A percentile compares a stretch with the other conserved stretches of the same genome.
These are phyloP conservation scores for Colletotrichum sp. DNA, from an alignment of 2,329 filamentous ascomycete species.

Conservation along the genomic window DNA sequence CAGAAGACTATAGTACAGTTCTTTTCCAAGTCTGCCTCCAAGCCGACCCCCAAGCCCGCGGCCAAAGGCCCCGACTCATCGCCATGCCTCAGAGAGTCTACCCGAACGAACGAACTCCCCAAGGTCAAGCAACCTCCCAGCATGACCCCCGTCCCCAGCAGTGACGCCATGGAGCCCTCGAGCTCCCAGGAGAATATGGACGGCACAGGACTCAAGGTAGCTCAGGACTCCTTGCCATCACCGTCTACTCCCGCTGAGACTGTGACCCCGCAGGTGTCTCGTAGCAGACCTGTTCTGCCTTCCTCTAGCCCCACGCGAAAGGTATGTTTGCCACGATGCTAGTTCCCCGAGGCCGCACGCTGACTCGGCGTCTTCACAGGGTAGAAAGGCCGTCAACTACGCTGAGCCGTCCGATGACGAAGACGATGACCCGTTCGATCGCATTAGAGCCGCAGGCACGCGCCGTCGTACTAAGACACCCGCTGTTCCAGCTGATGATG, in stretches of 20 bases:
- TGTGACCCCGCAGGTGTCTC: slow-evolving; percentile 43
- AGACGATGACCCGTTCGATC: slow-evolving; percentile 73
- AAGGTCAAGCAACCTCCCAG: slow-evolving; percentile 44
- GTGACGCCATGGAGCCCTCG: slow-evolving; percentile 71
- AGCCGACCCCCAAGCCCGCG: slow-evolving; percentile 35
- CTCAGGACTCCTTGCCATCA: slow-evolving; percentile 54
- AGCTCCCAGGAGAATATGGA: slow-evolving; percentile 72
- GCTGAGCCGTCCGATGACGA: slow-evolving; percentile 85
- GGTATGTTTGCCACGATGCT: slow-evolving; percentile 48
- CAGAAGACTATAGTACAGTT: slow-evolving; percentile 50
- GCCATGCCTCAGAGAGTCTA: slow-evolving; percentile 45
- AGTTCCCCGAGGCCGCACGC: not conserved
- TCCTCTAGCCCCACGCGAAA: slow-evolving; percentile 79
- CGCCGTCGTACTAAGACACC: slow-evolving; percentile 54
- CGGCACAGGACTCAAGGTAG: slow-evolving; percentile 51
- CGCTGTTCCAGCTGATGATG: slow-evolving; percentile 65
- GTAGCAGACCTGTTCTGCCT: slow-evolving; percentile 44
- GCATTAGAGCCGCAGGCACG: slow-evolving; percentile 41
- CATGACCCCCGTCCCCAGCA: slow-evolving; percentile 80
- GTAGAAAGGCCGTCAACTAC: slow-evolving; percentile 73
- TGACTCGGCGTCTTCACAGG: slow-evolving; percentile 33
- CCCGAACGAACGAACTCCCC: slow-evolving; percentile 48
- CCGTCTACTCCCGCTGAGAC: slow-evolving; percentile 47
- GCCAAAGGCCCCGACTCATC: slow-evolving; percentile 35
- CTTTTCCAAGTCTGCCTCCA: slow-evolving; percentile 43